Evolutionary conservation across 1,284 basidiomycete species (phyloP).

Genomic region (Rhodotorula sp.): DNA sequence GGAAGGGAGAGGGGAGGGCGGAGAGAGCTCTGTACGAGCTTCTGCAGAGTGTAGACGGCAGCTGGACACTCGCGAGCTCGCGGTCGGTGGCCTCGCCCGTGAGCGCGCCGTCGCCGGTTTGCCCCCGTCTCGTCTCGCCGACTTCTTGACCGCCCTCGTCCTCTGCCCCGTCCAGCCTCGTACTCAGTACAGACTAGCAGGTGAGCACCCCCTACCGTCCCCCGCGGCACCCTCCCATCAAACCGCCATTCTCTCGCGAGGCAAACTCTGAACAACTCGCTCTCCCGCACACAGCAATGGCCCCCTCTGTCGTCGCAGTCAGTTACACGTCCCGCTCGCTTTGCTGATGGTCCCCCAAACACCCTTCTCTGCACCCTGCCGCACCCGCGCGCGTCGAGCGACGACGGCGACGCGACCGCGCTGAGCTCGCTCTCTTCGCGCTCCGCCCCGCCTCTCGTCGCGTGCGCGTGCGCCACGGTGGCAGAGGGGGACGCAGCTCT

Average conservation of each 20-base stretch:
- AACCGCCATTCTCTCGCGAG: not conserved
- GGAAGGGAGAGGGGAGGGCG: slow-evolving; percentile 1
- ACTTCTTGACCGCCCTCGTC: not conserved
- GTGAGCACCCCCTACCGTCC: not conserved
- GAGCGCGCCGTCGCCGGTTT: no score
- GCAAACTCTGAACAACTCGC: not conserved
- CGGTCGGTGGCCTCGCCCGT: no score
- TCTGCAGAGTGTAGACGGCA: no score
- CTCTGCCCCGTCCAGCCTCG: not conserved
- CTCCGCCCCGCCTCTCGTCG: no score
- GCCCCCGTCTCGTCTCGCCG: no score
- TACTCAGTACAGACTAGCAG: not conserved
- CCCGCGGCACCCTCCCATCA: not conserved
- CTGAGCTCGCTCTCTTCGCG: no score
- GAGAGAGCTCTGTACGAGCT: not conserved
- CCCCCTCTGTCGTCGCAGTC: slow-evolving; percentile 34
- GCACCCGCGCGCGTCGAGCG: no score
- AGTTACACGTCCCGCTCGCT: slow-evolving; percentile 15
- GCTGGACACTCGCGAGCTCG: no score
- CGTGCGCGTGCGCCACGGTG: no score
- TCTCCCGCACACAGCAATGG: slow-evolving; percentile 29
- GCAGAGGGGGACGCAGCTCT: not conserved
- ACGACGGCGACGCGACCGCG: no score
- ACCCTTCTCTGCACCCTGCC: not conserved
- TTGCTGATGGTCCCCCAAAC: slow-evolving; percentile 28